These are phyloP conservation scores for Tribonema minus DNA, from an alignment of 108 stramenopile genomes.

Conservation along the genomic window DNA sequence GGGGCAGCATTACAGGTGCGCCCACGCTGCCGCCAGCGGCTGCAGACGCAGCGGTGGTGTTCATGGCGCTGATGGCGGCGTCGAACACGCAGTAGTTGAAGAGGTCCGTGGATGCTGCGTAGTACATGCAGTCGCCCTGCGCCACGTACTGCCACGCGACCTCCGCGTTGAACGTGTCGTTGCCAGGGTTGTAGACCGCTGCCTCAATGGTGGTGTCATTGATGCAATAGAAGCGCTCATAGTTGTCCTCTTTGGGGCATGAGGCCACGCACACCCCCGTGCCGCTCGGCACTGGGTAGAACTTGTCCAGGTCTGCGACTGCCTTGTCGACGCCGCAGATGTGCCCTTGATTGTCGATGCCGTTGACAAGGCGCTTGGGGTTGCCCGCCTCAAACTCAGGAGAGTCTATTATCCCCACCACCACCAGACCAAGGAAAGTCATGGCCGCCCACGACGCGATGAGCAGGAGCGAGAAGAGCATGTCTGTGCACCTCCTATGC, in stretches of 20 bases:
- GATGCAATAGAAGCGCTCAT: conserved; percentile 47
- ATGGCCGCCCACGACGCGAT: conserved; percentile 50
- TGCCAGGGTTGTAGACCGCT: background rate
- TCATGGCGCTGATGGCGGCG: conserved; percentile 12
- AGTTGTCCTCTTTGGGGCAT: conserved; percentile 44
- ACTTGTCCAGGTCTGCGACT: conserved; percentile 21
- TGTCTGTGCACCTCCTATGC: conserved; percentile 53
- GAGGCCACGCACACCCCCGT: conserved; percentile 42
- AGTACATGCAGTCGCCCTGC: conserved; percentile 41
- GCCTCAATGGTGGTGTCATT: conserved; percentile 25
- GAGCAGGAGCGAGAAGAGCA: conserved; percentile 45
- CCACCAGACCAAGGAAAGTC: conserved; percentile 53
- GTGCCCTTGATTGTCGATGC: conserved; percentile 57
- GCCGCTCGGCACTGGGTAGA: conserved; percentile 41
- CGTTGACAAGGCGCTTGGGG: conserved; percentile 52
- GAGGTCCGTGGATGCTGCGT: conserved; percentile 34
- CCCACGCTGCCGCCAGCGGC: background rate
- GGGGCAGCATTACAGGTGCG: background rate
- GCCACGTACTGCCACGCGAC: conserved; percentile 14
- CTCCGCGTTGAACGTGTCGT: background rate
- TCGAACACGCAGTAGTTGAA: conserved; percentile 51
- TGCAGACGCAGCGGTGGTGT: conserved; percentile 11
- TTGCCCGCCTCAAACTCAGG: conserved; percentile 34
- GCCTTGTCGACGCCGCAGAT: conserved; percentile 49
- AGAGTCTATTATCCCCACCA: conserved; percentile 38